A percentile compares a stretch with the other conserved stretches of the same genome.
Evolutionary conservation across 2,329 filamentous ascomycete species (phyloP).

Genomic region (Fusarium nelsonii): DNA sequence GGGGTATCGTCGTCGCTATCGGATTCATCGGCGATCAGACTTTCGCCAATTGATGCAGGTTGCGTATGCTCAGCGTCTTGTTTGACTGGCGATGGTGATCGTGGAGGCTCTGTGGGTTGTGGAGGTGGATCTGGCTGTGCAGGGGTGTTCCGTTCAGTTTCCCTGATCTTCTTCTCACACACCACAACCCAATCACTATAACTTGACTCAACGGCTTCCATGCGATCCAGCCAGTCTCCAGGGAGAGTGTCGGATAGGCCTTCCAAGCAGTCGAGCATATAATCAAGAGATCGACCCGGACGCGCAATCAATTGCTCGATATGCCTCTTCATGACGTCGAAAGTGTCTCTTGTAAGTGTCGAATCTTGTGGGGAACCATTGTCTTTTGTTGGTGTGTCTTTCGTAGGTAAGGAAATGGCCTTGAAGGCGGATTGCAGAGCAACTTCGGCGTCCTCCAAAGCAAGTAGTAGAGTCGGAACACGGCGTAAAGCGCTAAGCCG

Average conservation of each 20-base stretch:
- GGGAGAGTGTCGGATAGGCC: conserved; percentile 86
- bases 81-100: conserved; percentile 44
- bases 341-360: conserved; percentile 59
- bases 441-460: conserved; percentile 74
- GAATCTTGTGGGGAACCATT: conserved; percentile 36
- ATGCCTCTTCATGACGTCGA: conserved; percentile 69
- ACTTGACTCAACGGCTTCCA: conserved; percentile 82
- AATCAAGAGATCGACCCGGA: conserved; percentile 81
- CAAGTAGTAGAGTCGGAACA: conserved; percentile 75
- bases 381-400: conserved; percentile 38
- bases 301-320: conserved; percentile 77
- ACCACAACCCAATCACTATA: conserved; percentile 85
- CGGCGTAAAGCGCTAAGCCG: conserved; percentile 80
- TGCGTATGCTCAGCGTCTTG: conserved; percentile 15
- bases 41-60: conserved; percentile 18
- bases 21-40: conserved; percentile 26
- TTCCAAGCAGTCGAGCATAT: conserved; percentile 88
- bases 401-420: conserved; percentile 59
- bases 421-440: conserved; percentile 77
- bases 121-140: conserved; percentile 15
- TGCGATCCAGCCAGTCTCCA: conserved; percentile 85
- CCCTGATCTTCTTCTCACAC: conserved; percentile 79
- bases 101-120: conserved; percentile 26
- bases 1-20: conserved; percentile 38
- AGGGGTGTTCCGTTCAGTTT: conserved; percentile 66